Percentiles rank a stretch among this genome's conserved stretches.
These are phyloP conservation scores for Forsythia viridissima DNA, from an alignment of 257 asterid species.

Conservation along the genomic window DNA sequence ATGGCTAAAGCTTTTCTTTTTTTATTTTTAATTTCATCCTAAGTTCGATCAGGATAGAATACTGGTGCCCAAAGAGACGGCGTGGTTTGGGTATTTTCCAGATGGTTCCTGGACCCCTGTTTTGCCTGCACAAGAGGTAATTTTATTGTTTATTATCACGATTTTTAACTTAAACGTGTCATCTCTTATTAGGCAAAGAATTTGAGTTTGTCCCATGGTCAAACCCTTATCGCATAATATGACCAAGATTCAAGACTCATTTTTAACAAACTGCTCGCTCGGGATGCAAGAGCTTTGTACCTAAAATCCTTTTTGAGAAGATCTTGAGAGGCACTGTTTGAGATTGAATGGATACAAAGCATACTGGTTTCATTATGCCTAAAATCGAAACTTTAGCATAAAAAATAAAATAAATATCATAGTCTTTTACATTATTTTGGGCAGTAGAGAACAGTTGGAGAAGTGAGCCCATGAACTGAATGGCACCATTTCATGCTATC, in stretches of 20 bases:
- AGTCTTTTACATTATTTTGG: neutral
- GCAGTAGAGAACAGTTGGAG: neutral
- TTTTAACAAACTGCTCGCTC: neutral
- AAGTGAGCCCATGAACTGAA: too few relatives aligned
- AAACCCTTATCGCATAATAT: too few relatives aligned
- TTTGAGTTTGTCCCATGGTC: neutral
- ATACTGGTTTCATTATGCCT: neutral
- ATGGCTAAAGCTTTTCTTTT: neutral
- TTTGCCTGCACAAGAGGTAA: constrained; percentile 79
- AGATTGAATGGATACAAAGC: neutral
- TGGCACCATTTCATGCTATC: too few relatives aligned
- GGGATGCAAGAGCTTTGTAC: neutral
- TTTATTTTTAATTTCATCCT: neutral
- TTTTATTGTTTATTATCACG: neutral
- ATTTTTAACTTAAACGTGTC: neutral
- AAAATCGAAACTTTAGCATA: neutral
- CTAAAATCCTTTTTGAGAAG: neutral
- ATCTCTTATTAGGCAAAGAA: neutral
- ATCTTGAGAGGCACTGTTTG: neutral
- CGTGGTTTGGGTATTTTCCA: constrained; percentile 83
- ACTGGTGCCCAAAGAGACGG: constrained; percentile 81
- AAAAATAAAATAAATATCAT: too few relatives aligned
- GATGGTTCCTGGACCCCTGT: constrained; percentile 73
- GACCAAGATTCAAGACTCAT: neutral
- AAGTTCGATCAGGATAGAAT: constrained; percentile 71